These are phyloP conservation scores for Odontarrhena argentea DNA, from an alignment of 345 rosid genomes.

Conservation along the genomic window DNA sequence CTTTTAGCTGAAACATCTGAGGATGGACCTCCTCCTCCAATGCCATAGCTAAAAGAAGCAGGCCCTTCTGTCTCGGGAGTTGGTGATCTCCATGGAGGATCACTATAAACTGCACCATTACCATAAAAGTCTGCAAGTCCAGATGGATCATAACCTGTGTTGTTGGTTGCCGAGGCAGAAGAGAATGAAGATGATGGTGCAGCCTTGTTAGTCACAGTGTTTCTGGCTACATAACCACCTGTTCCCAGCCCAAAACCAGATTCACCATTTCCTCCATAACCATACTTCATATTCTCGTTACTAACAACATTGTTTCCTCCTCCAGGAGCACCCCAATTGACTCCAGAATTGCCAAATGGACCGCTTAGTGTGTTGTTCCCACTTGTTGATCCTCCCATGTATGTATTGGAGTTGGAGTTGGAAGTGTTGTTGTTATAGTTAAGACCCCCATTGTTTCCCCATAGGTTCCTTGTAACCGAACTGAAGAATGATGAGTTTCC, in stretches of 20 bases:
- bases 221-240: conserved; percentile 55
- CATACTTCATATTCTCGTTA: conserved; percentile 36
- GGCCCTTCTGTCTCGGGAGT: conserved; percentile 66
- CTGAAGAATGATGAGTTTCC: conserved; percentile 68
- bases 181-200: conserved; percentile 66
- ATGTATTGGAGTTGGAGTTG: conserved; percentile 48
- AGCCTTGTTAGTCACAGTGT: conserved; percentile 44
- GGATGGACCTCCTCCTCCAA: conserved; percentile 57
- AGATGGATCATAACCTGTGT: conserved; percentile 54
- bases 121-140: conserved; percentile 67
- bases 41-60: conserved; percentile 69
- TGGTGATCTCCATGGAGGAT: conserved; percentile 78
- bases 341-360: conserved; percentile 67
- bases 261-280: conserved; percentile 42
- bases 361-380: conserved; percentile 50
- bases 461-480: conserved; percentile 64
- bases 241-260: conserved; percentile 40
- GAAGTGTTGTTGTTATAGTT: conserved; percentile 42
- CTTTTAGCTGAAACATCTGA: conserved; percentile 67
- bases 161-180: conserved; percentile 47
- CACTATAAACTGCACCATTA: conserved; percentile 68
- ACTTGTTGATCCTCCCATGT: conserved; percentile 52
- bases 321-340: conserved; percentile 71
- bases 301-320: conserved; percentile 39
- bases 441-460: conserved; percentile 69